Conservation (phyloP, 2,329 filamentous ascomycete species). For the Exophiala aquamarina region DNA sequence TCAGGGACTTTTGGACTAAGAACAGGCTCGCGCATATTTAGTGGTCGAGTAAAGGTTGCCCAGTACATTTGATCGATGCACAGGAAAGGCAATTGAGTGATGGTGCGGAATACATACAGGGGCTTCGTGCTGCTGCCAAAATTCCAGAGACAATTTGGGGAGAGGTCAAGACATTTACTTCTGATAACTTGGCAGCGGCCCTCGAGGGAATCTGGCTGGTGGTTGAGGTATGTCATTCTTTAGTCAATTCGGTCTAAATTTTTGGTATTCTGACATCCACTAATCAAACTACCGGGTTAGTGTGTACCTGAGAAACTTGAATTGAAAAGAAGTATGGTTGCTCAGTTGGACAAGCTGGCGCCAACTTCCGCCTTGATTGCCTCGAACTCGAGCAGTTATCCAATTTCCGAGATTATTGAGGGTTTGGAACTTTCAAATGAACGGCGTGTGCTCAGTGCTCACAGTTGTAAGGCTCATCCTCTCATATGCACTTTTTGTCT, state of each 20-base stretch:
- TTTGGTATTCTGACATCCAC: too few species aligned
- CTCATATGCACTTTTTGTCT: too few species aligned
- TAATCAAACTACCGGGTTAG: too few species aligned
- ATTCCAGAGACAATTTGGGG: conserved; percentile 24
- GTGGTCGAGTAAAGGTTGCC: conserved; percentile 36
- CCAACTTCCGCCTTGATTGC: conserved; percentile 41
- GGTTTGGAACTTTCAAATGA: conserved; percentile 36
- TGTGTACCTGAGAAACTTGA: conserved; percentile 46
- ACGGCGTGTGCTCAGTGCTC: conserved; percentile 43
- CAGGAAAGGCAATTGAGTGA: conserved; percentile 32
- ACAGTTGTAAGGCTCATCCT: conserved; percentile 37
- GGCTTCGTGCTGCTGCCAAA: conserved; percentile 25
- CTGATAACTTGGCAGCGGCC: conserved; percentile 25
- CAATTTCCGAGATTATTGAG: conserved; percentile 44
- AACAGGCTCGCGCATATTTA: too few species aligned
- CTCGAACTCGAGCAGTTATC: conserved; percentile 51
- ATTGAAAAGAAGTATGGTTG: conserved; percentile 43
- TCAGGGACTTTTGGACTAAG: not conserved
- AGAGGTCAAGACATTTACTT: conserved; percentile 26
- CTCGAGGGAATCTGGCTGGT: conserved; percentile 36
- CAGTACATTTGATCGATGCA: conserved; percentile 35
- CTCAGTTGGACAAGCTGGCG: conserved; percentile 40
- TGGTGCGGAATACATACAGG: conserved; percentile 31
- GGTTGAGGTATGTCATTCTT: conserved; percentile 36
- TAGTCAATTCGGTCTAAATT: too few species aligned